These are phyloP conservation scores for Globisporangium abappressorium DNA, from an alignment of 352 stramenopile species.

Conservation along the genomic window DNA sequence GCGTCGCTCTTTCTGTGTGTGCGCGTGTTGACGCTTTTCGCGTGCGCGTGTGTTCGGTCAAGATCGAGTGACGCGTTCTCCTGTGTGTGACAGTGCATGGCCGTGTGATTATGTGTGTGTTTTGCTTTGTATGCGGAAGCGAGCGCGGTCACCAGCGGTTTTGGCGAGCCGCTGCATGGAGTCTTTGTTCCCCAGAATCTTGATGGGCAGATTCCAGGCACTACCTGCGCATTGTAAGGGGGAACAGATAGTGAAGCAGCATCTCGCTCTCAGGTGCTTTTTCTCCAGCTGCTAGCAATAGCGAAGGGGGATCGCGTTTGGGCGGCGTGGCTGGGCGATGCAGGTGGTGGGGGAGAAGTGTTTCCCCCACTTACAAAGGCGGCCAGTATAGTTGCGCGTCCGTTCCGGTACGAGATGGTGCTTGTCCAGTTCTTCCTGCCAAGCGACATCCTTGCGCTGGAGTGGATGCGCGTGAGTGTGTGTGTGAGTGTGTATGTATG, in stretches of 20 bases:
- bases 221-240: slow-evolving; percentile 83
- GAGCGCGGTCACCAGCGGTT: slow-evolving; percentile 46
- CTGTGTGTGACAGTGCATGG: background rate
- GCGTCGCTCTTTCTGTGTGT: background rate
- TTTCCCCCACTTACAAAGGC: slow-evolving; percentile 69
- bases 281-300: background rate
- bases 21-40: background rate
- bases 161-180: slow-evolving; percentile 60
- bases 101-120: background rate
- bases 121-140: background rate
- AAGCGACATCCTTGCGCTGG: background rate
- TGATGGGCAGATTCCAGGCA: slow-evolving; percentile 75
- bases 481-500: slow-evolving; percentile 11
- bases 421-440: background rate
- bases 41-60: background rate
- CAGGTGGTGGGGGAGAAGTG: slow-evolving; percentile 60
- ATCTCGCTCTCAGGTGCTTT: slow-evolving; percentile 1
- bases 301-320: background rate
- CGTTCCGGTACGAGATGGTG: background rate
- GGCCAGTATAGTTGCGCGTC: slow-evolving; percentile 40
- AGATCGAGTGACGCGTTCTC: background rate
- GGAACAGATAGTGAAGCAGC: slow-evolving; percentile 42
- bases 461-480: background rate
- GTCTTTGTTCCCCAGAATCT: slow-evolving; percentile 70
- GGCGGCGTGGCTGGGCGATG: slow-evolving; percentile 22